Evolutionary conservation across 2,329 filamentous ascomycete species (phyloP), one percentile per base, ranked within the genome.

Genomic region (Dactylellina drechsleri): DNA sequence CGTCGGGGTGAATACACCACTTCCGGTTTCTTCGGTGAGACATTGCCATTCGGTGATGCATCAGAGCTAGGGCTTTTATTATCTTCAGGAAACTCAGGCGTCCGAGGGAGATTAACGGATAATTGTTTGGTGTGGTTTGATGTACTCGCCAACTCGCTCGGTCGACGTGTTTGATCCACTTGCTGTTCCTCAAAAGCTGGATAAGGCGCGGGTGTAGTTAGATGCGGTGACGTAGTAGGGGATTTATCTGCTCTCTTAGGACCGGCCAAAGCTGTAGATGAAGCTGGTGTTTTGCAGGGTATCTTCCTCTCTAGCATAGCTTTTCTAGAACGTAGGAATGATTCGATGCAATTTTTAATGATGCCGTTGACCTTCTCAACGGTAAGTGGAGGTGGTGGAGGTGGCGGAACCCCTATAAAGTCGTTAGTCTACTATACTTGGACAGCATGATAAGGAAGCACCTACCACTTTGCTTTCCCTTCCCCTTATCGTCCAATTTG

Each of bases 311-410:
- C 80, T 68, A 77, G 79, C 71, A 50, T 72, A 54, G 70, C 78
- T 26, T 78, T 79, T 47, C 84, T 79, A 58, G 81, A 80, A 47
- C 82, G 80, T 16, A 88, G 80, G 78, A 88, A 87, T 45, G 83
- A 81, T 40, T 83, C 82, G 20, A 88, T 79, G 78, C 86, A 88
- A 58, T 82, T 82, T 73, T 87, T 85, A 65, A 88, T 85, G 71
- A 92, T 83, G 28, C 82, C 80, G 77, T 83, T 85, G 8, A 89
- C 90, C 77, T 86, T 84, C 57, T 88, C 86, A 28, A 89, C 78
- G 4, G 89, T 90, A 68, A 92, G 82, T 7, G 84, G 83, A 40
- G 82, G 77, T 50, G 82, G 84, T 84, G 73, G 53, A 62, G 67
- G 47, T 57, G 77, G 60, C 54, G 45, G 58, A 10, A 47, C 52